phyloP scores from a whole-genome alignment of 2,329 filamentous ascomycete genomes.

The Pseudogymnoascus pannorum region DNA sequence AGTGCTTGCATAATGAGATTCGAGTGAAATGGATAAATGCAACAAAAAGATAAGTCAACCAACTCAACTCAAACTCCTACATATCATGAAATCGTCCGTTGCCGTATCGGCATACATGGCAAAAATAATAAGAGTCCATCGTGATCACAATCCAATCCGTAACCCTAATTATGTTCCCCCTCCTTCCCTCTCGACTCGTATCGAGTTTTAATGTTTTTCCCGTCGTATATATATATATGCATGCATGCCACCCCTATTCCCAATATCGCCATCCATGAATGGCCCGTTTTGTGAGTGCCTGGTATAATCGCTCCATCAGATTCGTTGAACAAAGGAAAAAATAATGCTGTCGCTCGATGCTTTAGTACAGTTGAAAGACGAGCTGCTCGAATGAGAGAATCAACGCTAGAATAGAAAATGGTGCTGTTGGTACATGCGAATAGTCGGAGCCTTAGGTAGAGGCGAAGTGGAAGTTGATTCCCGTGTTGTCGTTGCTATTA shows the following conservation, averaged over 20 bases:
- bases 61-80: slow-evolving; percentile 1
- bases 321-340: slow-evolving; percentile 10
- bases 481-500: not conserved
- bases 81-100: not conserved
- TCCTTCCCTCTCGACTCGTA: not conserved
- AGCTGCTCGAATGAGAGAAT: slow-evolving; percentile 6
- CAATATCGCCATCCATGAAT: slow-evolving; percentile 7
- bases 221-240: slow-evolving; percentile 7
- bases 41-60: not conserved
- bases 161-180: slow-evolving; percentile 4
- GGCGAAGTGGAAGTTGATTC: not conserved
- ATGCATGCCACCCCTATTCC: not conserved
- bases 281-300: slow-evolving; percentile 9
- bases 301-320: slow-evolving; percentile 8
- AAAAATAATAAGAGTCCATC: not conserved
- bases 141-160: slow-evolving; percentile 6
- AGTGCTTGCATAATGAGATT: not conserved
- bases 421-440: slow-evolving; percentile 3
- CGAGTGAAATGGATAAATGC: not conserved
- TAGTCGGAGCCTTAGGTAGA: not conserved
- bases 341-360: slow-evolving; percentile 8
- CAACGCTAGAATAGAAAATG: slow-evolving; percentile 2
- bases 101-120: not conserved
- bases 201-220: not conserved
- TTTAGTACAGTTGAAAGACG: slow-evolving; percentile 6